These are phyloP conservation scores for Aureobasidium musti DNA, from an alignment of 2,329 filamentous ascomycete species.

Conservation along the genomic window DNA sequence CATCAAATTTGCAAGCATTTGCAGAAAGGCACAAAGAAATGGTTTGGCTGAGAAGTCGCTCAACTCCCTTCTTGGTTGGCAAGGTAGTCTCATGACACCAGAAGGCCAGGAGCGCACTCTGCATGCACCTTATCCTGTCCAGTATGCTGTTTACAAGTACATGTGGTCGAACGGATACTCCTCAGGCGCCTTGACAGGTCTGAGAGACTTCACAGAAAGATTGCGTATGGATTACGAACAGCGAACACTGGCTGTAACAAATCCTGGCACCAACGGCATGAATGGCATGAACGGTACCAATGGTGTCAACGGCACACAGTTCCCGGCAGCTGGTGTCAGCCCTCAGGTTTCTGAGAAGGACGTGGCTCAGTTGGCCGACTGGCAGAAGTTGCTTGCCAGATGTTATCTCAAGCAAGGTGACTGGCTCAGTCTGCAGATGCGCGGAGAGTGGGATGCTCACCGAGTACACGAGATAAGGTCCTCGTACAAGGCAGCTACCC, in stretches of 20 bases:
- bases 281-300: constrained; percentile 47
- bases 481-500: constrained; percentile 90
- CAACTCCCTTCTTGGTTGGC: constrained; percentile 74
- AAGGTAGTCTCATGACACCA: constrained; percentile 55
- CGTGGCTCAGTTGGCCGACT: constrained; percentile 55
- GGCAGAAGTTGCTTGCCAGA: constrained; percentile 77
- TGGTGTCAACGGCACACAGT: constrained; percentile 45
- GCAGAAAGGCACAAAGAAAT: constrained; percentile 92
- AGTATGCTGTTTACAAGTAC: constrained; percentile 96
- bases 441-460: constrained; percentile 84
- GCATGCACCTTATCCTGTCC: constrained; percentile 71
- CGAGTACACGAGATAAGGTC: constrained; percentile 83
- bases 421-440: constrained; percentile 85
- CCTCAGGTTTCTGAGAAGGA: constrained; percentile 42
- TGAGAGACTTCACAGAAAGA: constrained; percentile 63
- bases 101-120: constrained; percentile 55
- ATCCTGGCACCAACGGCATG: constrained; percentile 46
- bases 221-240: constrained; percentile 61
- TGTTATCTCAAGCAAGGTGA: constrained; percentile 96
- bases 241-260: constrained; percentile 40
- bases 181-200: constrained; percentile 60
- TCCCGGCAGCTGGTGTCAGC: constrained; percentile 36
- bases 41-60: constrained; percentile 94
- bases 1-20: constrained; percentile 99
- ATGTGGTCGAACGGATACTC: constrained; percentile 84